These are phyloP conservation scores for Geotrichum aggregatum DNA, from an alignment of 1,139 yeast genomes.

Conservation along the genomic window DNA sequence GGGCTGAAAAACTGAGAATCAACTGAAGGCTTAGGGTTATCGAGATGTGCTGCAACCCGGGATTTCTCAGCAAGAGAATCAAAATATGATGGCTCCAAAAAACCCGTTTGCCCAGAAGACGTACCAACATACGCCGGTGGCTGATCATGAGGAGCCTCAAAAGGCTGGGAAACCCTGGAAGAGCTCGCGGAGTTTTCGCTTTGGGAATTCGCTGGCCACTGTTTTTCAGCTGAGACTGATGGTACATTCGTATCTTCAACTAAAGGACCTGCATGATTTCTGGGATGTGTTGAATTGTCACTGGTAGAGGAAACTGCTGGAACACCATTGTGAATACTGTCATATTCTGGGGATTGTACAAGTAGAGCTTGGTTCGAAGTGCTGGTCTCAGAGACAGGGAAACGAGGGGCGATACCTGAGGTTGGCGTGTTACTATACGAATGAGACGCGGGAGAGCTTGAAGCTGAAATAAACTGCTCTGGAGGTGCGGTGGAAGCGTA, in stretches of 20 bases:
- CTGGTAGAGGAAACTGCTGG: neutral
- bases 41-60: neutral
- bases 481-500: neutral
- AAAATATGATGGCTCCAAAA: neutral
- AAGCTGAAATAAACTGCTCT: neutral
- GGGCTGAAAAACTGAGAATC: too few relatives aligned
- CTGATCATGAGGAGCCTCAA: neutral
- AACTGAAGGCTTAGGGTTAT: too few relatives aligned
- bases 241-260: neutral
- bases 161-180: too few relatives aligned
- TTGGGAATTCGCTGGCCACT: too few relatives aligned
- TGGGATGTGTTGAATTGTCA: neutral
- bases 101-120: neutral
- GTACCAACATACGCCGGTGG: neutral
- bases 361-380: too few relatives aligned
- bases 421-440: slow-evolving; percentile 9
- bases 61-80: neutral
- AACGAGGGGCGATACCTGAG: slow-evolving; percentile 2
- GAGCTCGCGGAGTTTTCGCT: too few relatives aligned
- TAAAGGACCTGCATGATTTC: neutral
- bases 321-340: neutral
- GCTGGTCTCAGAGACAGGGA: neutral
- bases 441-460: slow-evolving; percentile 3
- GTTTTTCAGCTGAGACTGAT: too few relatives aligned
- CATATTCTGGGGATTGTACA: too few relatives aligned